A percentile compares a stretch with the other conserved stretches of the same genome.
phyloP scores from a whole-genome alignment of 495 filamentous ascomycete genomes.

The Aspergillus steynii region DNA sequence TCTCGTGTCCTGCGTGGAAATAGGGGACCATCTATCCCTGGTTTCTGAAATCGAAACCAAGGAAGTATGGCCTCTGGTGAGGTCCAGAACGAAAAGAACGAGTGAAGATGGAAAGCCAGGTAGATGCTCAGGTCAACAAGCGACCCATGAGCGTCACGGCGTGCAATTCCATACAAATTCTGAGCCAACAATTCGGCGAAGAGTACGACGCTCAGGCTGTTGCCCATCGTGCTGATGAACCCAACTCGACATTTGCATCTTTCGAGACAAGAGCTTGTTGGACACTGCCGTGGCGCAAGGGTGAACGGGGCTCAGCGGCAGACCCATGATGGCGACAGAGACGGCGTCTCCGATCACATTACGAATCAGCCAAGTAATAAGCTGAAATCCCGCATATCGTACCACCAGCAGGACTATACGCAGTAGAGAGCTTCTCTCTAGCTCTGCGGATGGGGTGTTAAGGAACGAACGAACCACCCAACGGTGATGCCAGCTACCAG shows the following conservation, averaged over 20 bases:
- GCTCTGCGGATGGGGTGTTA: slow-evolving; percentile 57
- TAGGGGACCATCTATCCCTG: background rate
- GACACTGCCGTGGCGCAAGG: slow-evolving; percentile 71
- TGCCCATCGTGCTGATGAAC: slow-evolving; percentile 72
- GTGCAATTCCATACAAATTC: slow-evolving; percentile 28
- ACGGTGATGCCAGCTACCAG: slow-evolving; percentile 23
- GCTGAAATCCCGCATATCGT: slow-evolving; percentile 63
- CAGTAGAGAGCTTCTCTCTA: slow-evolving; percentile 61
- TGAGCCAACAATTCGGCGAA: slow-evolving; percentile 71
- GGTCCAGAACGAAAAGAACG: background rate
- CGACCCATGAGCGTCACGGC: too few relatives aligned
- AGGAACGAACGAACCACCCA: slow-evolving; percentile 65
- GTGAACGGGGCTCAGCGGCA: slow-evolving; percentile 77
- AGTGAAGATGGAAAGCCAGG: too few relatives aligned
- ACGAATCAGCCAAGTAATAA: slow-evolving; percentile 75
- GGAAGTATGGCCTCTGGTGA: background rate
- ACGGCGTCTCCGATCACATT: slow-evolving; percentile 71
- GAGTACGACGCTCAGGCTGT: slow-evolving; percentile 71
- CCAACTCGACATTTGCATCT: slow-evolving; percentile 65
- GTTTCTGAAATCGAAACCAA: background rate
- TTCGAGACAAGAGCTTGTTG: slow-evolving; percentile 57
- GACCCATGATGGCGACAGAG: slow-evolving; percentile 68
- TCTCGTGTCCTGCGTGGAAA: background rate
- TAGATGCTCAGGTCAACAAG: too few relatives aligned
- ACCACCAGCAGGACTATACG: slow-evolving; percentile 56